Base-by-base conservation (phyloP, 2,329 filamentous ascomycete genomes). In the Aschersonia sp. region DNA sequence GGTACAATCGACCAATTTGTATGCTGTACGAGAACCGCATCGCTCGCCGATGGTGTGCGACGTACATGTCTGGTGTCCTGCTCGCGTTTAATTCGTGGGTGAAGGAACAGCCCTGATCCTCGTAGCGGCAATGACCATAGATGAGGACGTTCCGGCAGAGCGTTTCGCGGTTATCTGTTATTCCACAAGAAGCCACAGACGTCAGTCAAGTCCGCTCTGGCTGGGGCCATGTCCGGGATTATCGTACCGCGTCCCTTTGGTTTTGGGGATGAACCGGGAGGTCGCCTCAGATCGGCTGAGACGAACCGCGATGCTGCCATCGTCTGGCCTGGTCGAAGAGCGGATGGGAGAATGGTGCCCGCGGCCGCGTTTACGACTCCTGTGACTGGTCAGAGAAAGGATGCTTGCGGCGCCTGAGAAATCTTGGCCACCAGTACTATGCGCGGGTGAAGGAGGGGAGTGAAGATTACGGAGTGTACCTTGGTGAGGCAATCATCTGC, bases 61-160 rank as follows among this genome's bases (percentile, higher is more conserved):
- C 70, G 61, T 69, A 75, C 72, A 65, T 67, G 49, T 80, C 77
- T 59, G 65, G 58, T 58, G 61, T 68, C 65, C 82, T 88, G 56
- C 78, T 74, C 50, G 7, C 7, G 4, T 38, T 38, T 38, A 80
- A 78, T 55, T 92, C 86, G 67, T 95, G 89, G 60, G 89, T 92
- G 68, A 94, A 95, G 54, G 84, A 81, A 67, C 89, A 95, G 68
- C 86, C 88, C 68, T 86, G 83, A 61, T 94, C 87, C 69, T 94
- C 86, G 66, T 89, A 94, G 54, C 88, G 84, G 65, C 89, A 96
- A 66, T 91, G 85, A 48, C 89, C 89, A 64, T 94, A 95, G 58
- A 96, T 94, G 52, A 89, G 77, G 52, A 96, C 84, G 67, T 96
- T 95, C 60, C 89, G 84, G 68, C 89, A 96, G 49, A 91, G 76